These are phyloP conservation scores for Eimeria falciformis DNA, from an alignment of 169 alveolate species.

Conservation along the genomic window DNA sequence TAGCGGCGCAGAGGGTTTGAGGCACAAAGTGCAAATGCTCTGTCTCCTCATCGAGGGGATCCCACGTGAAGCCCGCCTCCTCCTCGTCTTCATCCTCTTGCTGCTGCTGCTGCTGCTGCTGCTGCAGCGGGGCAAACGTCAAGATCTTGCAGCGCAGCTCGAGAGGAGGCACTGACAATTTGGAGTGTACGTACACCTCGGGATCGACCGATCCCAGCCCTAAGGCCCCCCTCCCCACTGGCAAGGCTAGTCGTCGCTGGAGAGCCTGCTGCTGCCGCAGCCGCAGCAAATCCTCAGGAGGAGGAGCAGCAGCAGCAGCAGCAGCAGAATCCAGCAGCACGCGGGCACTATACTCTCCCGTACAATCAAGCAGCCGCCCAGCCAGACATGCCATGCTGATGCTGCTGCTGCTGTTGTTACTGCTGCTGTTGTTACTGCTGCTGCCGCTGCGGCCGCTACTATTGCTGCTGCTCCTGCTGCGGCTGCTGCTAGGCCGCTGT, in stretches of 20 bases:
- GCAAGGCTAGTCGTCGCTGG: not conserved
- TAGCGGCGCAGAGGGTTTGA: not conserved
- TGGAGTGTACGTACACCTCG: not conserved
- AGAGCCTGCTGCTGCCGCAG: constrained; percentile 5
- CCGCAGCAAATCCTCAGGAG: not conserved
- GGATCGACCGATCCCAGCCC: not conserved
- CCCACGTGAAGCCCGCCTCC: not conserved
- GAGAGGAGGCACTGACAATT: not conserved
- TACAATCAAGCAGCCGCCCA: not conserved
- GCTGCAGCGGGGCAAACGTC: not conserved
- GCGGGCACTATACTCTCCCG: not conserved
- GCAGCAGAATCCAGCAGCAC: constrained; percentile 34
- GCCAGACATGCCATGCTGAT: not conserved
- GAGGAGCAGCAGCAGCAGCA: constrained; percentile 7
- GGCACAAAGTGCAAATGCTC: not conserved
- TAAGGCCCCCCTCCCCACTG: not conserved
- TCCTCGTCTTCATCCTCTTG: not conserved
- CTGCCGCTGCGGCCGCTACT: not conserved
- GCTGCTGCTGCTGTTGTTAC: not conserved
- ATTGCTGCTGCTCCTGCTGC: not conserved
- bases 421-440: not conserved
- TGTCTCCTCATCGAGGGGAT: not conserved
- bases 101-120: constrained; percentile 9
- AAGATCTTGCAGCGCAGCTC: not conserved
- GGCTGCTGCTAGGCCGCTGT: constrained; percentile 9